phyloP scores from a whole-genome alignment of 495 filamentous ascomycete species.

The Penicillium riverlandense region DNA sequence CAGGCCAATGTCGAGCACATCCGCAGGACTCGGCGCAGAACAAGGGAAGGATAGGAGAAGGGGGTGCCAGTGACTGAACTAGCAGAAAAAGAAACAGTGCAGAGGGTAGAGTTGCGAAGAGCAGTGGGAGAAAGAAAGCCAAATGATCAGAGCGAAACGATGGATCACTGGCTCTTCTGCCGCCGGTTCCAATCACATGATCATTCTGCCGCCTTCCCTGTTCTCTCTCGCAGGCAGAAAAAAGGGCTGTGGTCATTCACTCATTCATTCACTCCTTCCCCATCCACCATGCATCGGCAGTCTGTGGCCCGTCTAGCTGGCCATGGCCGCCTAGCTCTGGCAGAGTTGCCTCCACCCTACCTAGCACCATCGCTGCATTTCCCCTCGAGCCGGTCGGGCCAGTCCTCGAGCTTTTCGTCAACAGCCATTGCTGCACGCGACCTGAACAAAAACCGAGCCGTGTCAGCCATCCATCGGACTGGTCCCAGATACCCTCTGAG shows the following conservation, averaged over 20 bases:
- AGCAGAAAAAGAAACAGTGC: not conserved
- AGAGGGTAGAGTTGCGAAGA: no score
- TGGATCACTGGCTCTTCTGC: no score
- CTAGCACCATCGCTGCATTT: constrained; percentile 39
- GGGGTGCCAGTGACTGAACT: not conserved
- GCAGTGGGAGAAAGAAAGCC: no score
- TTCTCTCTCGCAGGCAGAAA: constrained; percentile 8
- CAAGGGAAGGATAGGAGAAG: not conserved
- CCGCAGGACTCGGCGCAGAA: not conserved
- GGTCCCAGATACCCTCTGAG: constrained; percentile 65
- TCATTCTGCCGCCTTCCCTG: constrained; percentile 1
- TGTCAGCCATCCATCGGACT: constrained; percentile 70
- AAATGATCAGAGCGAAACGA: no score
- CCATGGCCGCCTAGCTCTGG: constrained; percentile 24
- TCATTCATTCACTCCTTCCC: not conserved
- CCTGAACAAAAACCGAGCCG: constrained; percentile 54
- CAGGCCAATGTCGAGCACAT: constrained; percentile 10
- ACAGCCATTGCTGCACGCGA: constrained; percentile 32
- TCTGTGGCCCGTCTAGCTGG: constrained; percentile 26
- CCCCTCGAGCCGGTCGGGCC: constrained; percentile 24
- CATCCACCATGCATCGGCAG: constrained; percentile 39
- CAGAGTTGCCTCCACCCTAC: constrained; percentile 36
- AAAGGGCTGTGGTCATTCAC: constrained; percentile 2
- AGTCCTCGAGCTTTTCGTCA: constrained; percentile 41
- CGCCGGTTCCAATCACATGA: constrained; percentile 12